Base-by-base conservation (phyloP, 805 yeast genomes). In the Candida oleophila region DNA sequence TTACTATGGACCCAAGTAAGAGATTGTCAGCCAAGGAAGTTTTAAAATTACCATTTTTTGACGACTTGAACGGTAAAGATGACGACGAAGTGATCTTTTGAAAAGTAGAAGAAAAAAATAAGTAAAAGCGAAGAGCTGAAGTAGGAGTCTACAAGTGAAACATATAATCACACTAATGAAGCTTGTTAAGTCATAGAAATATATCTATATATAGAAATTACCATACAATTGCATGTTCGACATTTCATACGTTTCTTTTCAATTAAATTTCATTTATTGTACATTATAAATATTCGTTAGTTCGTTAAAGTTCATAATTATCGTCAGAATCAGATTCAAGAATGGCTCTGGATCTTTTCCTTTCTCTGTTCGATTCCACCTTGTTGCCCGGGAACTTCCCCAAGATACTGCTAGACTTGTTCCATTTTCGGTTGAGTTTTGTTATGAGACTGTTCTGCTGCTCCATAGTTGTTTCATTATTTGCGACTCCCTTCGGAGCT, bases 1-100 rank as follows among this genome's bases (percentile, higher is more conserved):
- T 85, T 57, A 76, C 72, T 36, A 71, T 84, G 74, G 80, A 83
- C 62, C 82, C 83, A 4, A 59, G 62, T 38, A 76, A 77, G 48
- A 64, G 91, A 48, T 68, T 77, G n/a, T 67, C 78, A 4, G 87
- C 89, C 0, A 72, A 69, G 46, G 82, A 81, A 34, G 72, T 82
- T 9, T 62, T 85, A 50, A 69, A 74, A 42, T 71, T 78, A 64
- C 79, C 81, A 20, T 87, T 85, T 60, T 86, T 88, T 60, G 60
- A 68, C 48, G 80, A 78, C 52, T 57, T 73, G 40, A 47, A 44
- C 20, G 49, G 49, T n/a, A 46, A 53, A 7, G 60, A 54, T 41
- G 68, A 66, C 43, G 73, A 68, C 44, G 74, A 69, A 46, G 71
- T 67, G 32, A 36, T 38, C 16, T 36, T 25, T 36, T 36, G 39